Conservation (phyloP, 2,329 filamentous ascomycete genomes). For the Ophiocordyceps camponoti-leonardi region DNA sequence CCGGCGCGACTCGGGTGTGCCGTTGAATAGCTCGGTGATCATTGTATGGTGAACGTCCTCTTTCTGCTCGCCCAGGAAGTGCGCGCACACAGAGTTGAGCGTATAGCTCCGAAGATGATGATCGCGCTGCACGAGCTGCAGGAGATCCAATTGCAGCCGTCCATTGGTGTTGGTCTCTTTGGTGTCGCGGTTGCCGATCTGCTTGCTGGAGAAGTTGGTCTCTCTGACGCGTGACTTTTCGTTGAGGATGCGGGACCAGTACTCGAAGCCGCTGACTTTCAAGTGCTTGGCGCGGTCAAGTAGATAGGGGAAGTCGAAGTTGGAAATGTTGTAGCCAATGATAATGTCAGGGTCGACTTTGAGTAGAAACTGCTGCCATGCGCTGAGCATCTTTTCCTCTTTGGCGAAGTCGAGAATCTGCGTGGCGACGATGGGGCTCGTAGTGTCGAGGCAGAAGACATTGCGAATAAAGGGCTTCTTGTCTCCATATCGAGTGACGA, state of each 20-base stretch:
- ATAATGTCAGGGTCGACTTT: slow-evolving; percentile 92
- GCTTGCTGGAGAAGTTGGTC: slow-evolving; percentile 88
- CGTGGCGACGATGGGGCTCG: slow-evolving; percentile 86
- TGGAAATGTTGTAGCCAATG: slow-evolving; percentile 96
- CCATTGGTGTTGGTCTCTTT: slow-evolving; percentile 93
- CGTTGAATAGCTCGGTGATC: slow-evolving; percentile 97
- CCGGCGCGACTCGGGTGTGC: slow-evolving; percentile 79
- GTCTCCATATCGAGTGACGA: slow-evolving; percentile 89
- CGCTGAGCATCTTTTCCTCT: slow-evolving; percentile 80
- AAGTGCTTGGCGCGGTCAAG: slow-evolving; percentile 75
- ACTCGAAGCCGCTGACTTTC: slow-evolving; percentile 65
- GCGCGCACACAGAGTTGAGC: slow-evolving; percentile 84
- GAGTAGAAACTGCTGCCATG: slow-evolving; percentile 80
- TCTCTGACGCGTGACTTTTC: slow-evolving; percentile 56
- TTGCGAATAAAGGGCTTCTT: slow-evolving; percentile 91
- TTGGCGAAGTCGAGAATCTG: slow-evolving; percentile 70
- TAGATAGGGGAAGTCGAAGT: slow-evolving; percentile 97
- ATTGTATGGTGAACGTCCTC: slow-evolving; percentile 98
- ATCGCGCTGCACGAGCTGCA: slow-evolving; percentile 91
- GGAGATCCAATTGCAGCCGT: slow-evolving; percentile 74
- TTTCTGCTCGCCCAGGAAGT: slow-evolving; percentile 94
- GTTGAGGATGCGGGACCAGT: slow-evolving; percentile 66
- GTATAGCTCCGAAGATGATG: slow-evolving; percentile 94
- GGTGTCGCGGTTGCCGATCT: slow-evolving; percentile 91
- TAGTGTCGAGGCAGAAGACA: slow-evolving; percentile 87